Percentiles rank a stretch among this genome's conserved stretches.
phyloP scores from a whole-genome alignment of 352 stramenopile genomes.

The Phytopythium montanum region DNA sequence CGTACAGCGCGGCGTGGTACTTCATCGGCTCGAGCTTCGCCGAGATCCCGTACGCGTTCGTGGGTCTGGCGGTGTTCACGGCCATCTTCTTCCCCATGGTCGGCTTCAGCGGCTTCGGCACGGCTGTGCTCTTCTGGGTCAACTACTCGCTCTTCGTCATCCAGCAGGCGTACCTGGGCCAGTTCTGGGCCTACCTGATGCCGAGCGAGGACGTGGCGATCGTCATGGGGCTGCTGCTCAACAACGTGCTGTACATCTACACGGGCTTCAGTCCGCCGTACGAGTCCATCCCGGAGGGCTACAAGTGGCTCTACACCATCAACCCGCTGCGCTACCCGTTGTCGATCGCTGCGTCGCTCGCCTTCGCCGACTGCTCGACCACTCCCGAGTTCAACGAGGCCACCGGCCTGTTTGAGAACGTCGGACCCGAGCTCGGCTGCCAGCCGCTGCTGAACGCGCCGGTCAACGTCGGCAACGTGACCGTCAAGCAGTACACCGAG shows the following conservation, averaged over 20 bases:
- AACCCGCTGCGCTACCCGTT: constrained; percentile 15
- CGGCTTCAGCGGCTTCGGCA: constrained; percentile 17
- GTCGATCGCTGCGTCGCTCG: background rate
- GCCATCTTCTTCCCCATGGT: constrained; percentile 23
- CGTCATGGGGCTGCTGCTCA: constrained; percentile 17
- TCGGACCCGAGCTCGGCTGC: constrained; percentile 16
- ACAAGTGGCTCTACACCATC: constrained; percentile 20
- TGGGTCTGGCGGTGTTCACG: constrained; percentile 12
- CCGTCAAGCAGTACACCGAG: constrained; percentile 5
- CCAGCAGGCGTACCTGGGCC: constrained; percentile 20
- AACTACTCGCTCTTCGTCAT: constrained; percentile 15
- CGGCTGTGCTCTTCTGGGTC: constrained; percentile 11
- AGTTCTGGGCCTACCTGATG: constrained; percentile 12
- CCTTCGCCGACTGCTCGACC: constrained; percentile 3
- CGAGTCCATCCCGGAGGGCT: constrained; percentile 12
- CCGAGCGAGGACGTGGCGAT: constrained; percentile 17
- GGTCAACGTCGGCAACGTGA: constrained; percentile 10
- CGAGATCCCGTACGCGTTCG: constrained; percentile 35
- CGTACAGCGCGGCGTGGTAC: constrained; percentile 72
- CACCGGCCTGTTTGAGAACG: constrained; percentile 14
- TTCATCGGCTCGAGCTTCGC: constrained; percentile 51
- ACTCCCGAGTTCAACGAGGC: constrained; percentile 15
- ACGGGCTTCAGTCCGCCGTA: constrained; percentile 16
- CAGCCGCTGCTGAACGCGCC: constrained; percentile 9
- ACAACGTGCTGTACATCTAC: constrained; percentile 22